Evolutionary conservation across 1,284 basidiomycete species (phyloP).

Genomic region (Phenoliferia sp.): DNA sequence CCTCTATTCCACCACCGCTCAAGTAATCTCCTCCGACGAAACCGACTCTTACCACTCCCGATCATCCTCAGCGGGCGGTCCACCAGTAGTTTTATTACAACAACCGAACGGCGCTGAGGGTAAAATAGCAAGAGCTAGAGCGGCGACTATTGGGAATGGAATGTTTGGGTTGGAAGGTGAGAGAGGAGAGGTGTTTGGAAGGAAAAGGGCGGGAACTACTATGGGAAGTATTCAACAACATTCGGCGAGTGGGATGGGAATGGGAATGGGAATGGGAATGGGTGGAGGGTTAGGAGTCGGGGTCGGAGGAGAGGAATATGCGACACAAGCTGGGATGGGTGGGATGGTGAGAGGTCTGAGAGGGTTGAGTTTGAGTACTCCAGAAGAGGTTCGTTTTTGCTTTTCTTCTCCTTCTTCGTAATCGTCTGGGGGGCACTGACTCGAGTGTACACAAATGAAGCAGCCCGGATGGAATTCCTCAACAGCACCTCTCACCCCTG

Average conservation of each 20-base stretch:
- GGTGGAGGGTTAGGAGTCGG: slow-evolving; percentile 2
- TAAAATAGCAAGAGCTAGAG: no score
- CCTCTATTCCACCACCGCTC: slow-evolving; percentile 23
- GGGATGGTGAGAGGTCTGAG: slow-evolving; percentile 17
- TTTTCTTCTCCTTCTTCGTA: slow-evolving; percentile 24
- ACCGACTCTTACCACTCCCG: slow-evolving; percentile 1
- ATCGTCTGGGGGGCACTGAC: no score
- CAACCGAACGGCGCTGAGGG: no score
- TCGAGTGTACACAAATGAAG: neutral
- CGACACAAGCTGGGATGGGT: neutral
- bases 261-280: slow-evolving; percentile 2
- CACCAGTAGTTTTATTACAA: slow-evolving; percentile 82
- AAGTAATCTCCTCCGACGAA: neutral
- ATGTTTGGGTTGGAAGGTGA: no score
- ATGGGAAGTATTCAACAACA: slow-evolving; percentile 20
- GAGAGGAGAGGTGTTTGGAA: slow-evolving; percentile 46
- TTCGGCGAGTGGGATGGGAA: slow-evolving; percentile 9
- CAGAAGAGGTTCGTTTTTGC: slow-evolving; percentile 15
- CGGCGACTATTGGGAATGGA: no score
- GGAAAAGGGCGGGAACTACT: slow-evolving; percentile 34
- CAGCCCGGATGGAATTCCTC: slow-evolving; percentile 44
- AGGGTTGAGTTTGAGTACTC: slow-evolving; percentile 12
- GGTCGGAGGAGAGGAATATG: neutral
- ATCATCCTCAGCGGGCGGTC: slow-evolving; percentile 57
- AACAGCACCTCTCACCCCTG: slow-evolving; percentile 7